Percentiles rank a stretch among this genome's conserved stretches.
phyloP scores from a whole-genome alignment of 768 basidiomycete species.

The Suillus hirtellus region DNA sequence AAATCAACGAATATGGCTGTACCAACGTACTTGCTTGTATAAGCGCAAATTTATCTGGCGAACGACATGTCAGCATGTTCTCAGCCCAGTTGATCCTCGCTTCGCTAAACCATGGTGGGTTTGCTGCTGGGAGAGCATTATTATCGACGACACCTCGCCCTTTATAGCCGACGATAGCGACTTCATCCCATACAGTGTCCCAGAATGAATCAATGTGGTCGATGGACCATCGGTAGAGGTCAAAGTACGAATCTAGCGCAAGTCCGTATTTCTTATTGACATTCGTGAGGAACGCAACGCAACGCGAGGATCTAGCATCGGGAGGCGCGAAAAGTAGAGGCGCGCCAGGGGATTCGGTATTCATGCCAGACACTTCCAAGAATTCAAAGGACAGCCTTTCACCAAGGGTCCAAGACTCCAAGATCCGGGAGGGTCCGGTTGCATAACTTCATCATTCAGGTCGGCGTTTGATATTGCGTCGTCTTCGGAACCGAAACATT shows the following conservation, averaged over 20 bases:
- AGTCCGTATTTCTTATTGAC: constrained; percentile 52
- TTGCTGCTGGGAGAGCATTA: constrained; percentile 50
- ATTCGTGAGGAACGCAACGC: constrained; percentile 47
- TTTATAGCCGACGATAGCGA: constrained; percentile 60
- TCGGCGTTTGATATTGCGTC: background rate
- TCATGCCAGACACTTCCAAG: background rate
- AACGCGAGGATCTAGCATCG: constrained; percentile 43
- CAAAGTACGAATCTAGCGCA: constrained; percentile 53
- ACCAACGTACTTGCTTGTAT: constrained; percentile 64
- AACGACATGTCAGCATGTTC: constrained; percentile 69
- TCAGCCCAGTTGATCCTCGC: constrained; percentile 79
- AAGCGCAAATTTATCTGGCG: constrained; percentile 58
- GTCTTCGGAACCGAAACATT: constrained; percentile 3
- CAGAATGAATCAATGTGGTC: constrained; percentile 64
- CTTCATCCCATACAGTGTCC: constrained; percentile 72
- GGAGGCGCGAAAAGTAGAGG: constrained; percentile 42
- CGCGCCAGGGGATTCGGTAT: background rate
- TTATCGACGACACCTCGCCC: constrained; percentile 60
- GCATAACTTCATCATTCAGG: background rate
- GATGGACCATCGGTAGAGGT: constrained; percentile 69
- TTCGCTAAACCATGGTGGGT: constrained; percentile 71
- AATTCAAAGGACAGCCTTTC: background rate
- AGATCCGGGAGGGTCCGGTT: constrained; percentile 2
- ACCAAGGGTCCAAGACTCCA: too few species aligned
- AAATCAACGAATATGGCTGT: constrained; percentile 17